Evolutionary conservation across 2,329 filamentous ascomycete species (phyloP).

Genomic region (Aspergillus sp.): DNA sequence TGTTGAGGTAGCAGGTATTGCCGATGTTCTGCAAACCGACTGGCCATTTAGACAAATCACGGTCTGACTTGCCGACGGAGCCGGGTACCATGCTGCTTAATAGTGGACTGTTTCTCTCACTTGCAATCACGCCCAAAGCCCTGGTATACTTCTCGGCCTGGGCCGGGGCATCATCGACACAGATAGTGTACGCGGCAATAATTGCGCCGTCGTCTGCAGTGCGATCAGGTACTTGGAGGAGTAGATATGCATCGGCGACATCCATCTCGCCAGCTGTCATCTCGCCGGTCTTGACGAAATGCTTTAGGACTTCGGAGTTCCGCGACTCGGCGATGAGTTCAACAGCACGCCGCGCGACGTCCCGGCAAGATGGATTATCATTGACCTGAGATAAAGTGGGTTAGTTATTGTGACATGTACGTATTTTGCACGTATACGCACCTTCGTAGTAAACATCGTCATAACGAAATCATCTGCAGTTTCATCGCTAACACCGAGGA

Average conservation of each 20-base stretch:
- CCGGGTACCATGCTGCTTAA: slow-evolving; percentile 37
- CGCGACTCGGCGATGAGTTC: slow-evolving; percentile 59
- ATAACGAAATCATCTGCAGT: slow-evolving; percentile 59
- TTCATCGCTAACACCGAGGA: slow-evolving; percentile 54
- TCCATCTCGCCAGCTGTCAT: slow-evolving; percentile 55
- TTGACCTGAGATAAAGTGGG: slow-evolving; percentile 38
- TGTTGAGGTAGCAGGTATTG: slow-evolving; percentile 98
- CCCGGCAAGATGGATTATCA: slow-evolving; percentile 52
- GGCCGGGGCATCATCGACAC: slow-evolving; percentile 47
- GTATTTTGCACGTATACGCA: slow-evolving; percentile 26
- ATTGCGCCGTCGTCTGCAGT: slow-evolving; percentile 53
- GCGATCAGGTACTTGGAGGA: slow-evolving; percentile 54
- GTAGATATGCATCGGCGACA: slow-evolving; percentile 52
- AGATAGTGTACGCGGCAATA: slow-evolving; percentile 49
- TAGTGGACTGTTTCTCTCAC: slow-evolving; percentile 40
- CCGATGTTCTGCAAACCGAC: slow-evolving; percentile 91
- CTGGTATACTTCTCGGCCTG: slow-evolving; percentile 47
- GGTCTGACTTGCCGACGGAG: slow-evolving; percentile 28
- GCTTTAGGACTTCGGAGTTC: slow-evolving; percentile 54
- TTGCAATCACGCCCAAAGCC: slow-evolving; percentile 50
- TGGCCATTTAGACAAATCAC: slow-evolving; percentile 59
- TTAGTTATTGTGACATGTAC: slow-evolving; percentile 1
- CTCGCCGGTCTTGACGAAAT: slow-evolving; percentile 55
- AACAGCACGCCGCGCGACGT: slow-evolving; percentile 56
- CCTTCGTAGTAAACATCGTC: slow-evolving; percentile 58